Evolutionary conservation across 2,329 filamentous ascomycete genomes (phyloP).

Genomic region (Aspergillus clavatus): DNA sequence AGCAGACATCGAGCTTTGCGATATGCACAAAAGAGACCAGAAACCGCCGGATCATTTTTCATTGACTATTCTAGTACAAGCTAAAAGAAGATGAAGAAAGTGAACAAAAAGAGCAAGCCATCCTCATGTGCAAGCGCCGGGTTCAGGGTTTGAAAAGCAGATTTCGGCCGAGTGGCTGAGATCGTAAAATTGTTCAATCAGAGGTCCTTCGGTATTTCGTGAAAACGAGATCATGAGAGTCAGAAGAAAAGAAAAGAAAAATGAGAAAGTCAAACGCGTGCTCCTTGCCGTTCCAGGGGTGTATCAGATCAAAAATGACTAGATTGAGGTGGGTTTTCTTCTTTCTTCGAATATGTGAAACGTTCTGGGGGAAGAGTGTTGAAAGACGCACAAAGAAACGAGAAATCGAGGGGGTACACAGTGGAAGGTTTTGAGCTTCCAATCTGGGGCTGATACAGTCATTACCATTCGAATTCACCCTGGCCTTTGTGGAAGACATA

Average conservation of each 20-base stretch:
- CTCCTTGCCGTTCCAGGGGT: not conserved
- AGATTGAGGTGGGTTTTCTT: not conserved
- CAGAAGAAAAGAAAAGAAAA: conserved; percentile 4
- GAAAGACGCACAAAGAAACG: not conserved
- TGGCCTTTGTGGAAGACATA: conserved; percentile 98
- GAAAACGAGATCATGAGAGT: not conserved
- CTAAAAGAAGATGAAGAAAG: no score
- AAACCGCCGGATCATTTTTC: not conserved
- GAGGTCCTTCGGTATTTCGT: not conserved
- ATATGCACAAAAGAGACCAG: not conserved
- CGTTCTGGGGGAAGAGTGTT: not conserved
- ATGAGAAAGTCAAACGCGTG: not conserved
- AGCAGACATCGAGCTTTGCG: not conserved
- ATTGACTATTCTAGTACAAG: conserved; percentile 23
- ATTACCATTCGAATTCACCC: conserved; percentile 94
- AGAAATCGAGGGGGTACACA: not conserved
- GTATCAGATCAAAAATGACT: not conserved
- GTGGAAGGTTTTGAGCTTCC: not conserved
- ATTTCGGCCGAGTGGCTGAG: not conserved
- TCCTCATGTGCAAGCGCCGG: conserved; percentile 24
- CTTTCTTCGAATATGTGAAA: not conserved
- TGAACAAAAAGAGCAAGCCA: conserved; percentile 12
- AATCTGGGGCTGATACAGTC: not conserved
- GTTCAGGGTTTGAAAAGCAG: conserved; percentile 9
- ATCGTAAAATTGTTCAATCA: not conserved